Evolutionary conservation across 805 yeast genomes (phyloP), one percentile per base, ranked within the genome.

Genomic region (Priceomyces castillae): DNA sequence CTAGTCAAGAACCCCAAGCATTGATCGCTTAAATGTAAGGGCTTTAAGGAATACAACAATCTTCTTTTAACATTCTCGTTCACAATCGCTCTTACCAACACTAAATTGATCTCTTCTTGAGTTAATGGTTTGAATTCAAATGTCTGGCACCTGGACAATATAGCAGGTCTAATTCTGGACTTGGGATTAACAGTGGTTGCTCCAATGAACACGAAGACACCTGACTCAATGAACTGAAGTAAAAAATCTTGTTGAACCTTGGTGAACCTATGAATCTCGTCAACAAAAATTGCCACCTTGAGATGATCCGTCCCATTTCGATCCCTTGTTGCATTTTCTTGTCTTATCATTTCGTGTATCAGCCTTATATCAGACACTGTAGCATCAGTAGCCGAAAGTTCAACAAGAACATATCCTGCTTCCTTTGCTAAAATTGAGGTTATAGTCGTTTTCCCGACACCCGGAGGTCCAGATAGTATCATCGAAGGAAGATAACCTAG

Each of bases 111-210:
- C 37, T 90, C 89, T 2, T 62, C 62, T 1, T 53, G 47, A 0
- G 61, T 57, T 23, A 90, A 69, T 44, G 77, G 75, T 37, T 77
- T 70, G 47, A 94, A 67, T 4, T 82, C 82, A 58, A 90, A 86
- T 0, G 89, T 80, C 45, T 90, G 83, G 56, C 96, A 87, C 44
- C 99, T 67, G 4, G 96, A 87, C 20, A 89, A 60, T 26, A 94
- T 67, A 0, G 98, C 97, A 42, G 84, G 79, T 47, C 90, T 82
- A 34, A 94, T 65, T 53, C 88, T 84, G 54, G 85, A 84, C 38
- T 86, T 81, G 3, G 97, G 97, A 57, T 90, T 89, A 53, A 89
- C 96, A 0, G 98, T 90, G 0, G 99, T 94, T n/a, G 98, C 97
- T 4, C 99, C 99, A 40, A 92, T 81, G 34, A 94, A 72, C 1